Conservation (phyloP, 192 early-diverging fungal genomes). For the Kappamyces sp. region DNA sequence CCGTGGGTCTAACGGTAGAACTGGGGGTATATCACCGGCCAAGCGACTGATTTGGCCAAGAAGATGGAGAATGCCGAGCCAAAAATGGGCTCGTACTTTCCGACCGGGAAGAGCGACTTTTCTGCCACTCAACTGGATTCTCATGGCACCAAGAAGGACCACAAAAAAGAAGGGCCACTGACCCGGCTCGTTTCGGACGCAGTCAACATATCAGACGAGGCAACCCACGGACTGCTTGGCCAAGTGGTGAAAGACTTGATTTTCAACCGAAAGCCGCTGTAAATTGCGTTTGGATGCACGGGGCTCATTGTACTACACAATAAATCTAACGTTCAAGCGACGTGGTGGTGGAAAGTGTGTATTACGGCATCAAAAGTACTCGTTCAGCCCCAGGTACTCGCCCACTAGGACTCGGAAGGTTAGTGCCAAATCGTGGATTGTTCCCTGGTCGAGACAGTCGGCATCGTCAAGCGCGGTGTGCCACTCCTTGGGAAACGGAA, state of each 20-base stretch:
- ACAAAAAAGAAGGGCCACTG: not conserved
- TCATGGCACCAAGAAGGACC: not conserved
- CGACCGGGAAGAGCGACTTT: not conserved
- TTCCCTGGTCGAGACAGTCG: conserved; percentile 52
- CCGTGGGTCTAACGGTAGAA: conserved; percentile 44
- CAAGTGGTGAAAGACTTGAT: conserved; percentile 79
- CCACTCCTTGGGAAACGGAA: conserved; percentile 84
- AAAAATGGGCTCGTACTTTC: not conserved
- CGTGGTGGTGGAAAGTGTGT: no score
- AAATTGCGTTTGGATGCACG: no score
- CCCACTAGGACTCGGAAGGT: conserved; percentile 78
- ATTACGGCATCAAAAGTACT: no score
- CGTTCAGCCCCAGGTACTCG: conserved; percentile 46
- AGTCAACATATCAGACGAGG: conserved; percentile 71
- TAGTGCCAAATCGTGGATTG: conserved; percentile 67
- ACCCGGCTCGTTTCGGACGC: conserved; percentile 24
- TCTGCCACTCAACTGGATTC: not conserved
- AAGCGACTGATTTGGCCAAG: conserved; percentile 74
- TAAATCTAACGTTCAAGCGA: no score
- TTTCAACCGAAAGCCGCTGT: conserved; percentile 47
- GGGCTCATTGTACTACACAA: no score
- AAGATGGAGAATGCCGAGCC: conserved; percentile 70
- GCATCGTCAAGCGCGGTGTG: conserved; percentile 75
- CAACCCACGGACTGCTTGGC: conserved; percentile 71
- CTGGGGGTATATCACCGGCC: conserved; percentile 70